Evolutionary conservation across 140 eudicot species (phyloP), one percentile per base, ranked within the genome.

Genomic region (Erigeron philadelphicus): DNA sequence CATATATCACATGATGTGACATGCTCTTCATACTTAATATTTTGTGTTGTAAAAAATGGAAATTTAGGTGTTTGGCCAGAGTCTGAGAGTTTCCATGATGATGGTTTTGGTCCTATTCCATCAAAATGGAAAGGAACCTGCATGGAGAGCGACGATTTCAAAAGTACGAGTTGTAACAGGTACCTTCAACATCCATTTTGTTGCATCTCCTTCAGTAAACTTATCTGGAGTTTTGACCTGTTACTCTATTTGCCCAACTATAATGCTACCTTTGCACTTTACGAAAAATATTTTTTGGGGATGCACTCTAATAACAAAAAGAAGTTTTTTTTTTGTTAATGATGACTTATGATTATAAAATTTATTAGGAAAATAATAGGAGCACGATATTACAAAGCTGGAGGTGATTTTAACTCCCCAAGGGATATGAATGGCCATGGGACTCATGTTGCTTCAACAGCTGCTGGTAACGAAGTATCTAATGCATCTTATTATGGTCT

Each of bases 391-490:
- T 91, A 82, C 73, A 62, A 57, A 11, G 17, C 73, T 0, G 61
- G 54, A 11, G 63, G 75, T 1, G 64, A 54, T 31, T 41, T 55
- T 61, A 23, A 9, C 8, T 74, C 96, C 18, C 82, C 90, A 19
- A 79, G 97, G 67, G 97, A 91, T 72, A 52, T 38, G 48, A 69
- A 42, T 16, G 97, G 97, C 18, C 97, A 91, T 59, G 97, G 97
- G 19, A 91, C 96, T 0, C 97, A 91, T 21, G 88, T 81, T 1
- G 85, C 97, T 0, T 81, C 97, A 15, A 91, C 95, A 3, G 91
- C 89, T 31, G 95, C 89, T 0, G 97, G 97, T n/a, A 73, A 72
- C 12, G 35, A 83, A 0, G 89, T 92, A 35, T 46, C 71, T 0
- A 84, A 83, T 6, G 92, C 96, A 21, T 92, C 98, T 3, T 88